Evolutionary conservation across 257 asterid species (phyloP), one percentile per base, ranked within the genome.

Genomic region (Solanum ahanhuiri): DNA sequence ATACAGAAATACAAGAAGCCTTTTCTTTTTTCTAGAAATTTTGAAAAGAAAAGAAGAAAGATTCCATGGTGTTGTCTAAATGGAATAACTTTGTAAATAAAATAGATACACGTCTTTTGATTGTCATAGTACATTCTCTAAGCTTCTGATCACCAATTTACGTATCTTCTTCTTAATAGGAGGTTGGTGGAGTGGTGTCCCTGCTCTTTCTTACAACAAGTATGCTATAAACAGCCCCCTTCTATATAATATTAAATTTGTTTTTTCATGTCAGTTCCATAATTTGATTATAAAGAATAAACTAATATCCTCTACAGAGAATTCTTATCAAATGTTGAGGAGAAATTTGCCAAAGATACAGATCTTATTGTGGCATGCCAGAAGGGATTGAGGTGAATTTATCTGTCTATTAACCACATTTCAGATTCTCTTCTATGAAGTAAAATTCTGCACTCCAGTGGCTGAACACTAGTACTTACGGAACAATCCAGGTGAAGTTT

Each of bases 101-200:
- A n/a, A n/a, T n/a, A n/a, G n/a, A n/a, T n/a, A n/a, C n/a, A n/a
- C n/a, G n/a, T n/a, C n/a, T n/a, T n/a, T n/a, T n/a, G n/a, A 41
- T 34, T 43, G 83, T 25, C 37, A 14, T 43, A 41, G 8, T 43
- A 28, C 64, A 76, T 41, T 79, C 84, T 25, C 41, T 4, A 79
- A 45, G 28, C 41, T 48, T 79, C 41, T 45, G 84, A 45, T 79
- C 84, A 17, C 84, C 12, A 33, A 79, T 48, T 43, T 48, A 45
- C 6, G 17, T 8, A 79, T 45, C 34, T 45, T 79, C 67, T 87
- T 76, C 70, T 23, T 31, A 85, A 43, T 87, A 96, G 99, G 99
- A 79, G 99, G 98, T 87, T 95, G 98, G 99, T 96, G 99, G 99
- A 95, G 98, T 89, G 99, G 99, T 31, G 88, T 92, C 88, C 98